Evolutionary conservation across 768 basidiomycete species (phyloP).

Genomic region (Suillus variegatus): DNA sequence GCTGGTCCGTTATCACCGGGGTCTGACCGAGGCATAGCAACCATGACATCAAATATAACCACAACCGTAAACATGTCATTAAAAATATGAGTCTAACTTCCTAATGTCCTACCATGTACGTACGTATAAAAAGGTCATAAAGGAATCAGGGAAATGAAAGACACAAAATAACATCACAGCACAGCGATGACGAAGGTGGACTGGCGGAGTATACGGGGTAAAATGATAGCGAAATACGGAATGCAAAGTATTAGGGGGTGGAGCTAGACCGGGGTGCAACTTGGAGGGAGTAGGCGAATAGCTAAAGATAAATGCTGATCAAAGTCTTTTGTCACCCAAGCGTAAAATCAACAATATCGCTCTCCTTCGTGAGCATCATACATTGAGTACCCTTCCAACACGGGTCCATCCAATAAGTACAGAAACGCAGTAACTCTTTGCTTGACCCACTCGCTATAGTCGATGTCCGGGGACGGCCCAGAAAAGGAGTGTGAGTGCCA

Average conservation of each 20-base stretch:
- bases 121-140: conserved; percentile 14
- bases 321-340: conserved; percentile 4
- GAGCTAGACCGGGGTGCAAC: conserved; percentile 2
- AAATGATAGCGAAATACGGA: conserved; percentile 8
- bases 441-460: conserved; percentile 45
- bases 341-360: conserved; percentile 8
- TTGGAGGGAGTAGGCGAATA: background rate
- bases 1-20: no score
- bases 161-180: conserved; percentile 8
- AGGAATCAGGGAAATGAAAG: background rate
- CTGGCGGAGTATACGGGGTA: conserved; percentile 1
- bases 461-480: conserved; percentile 96
- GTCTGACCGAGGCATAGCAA: no score
- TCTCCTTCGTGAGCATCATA: conserved; percentile 9
- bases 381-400: conserved; percentile 5
- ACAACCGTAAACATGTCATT: conserved; percentile 9
- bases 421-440: background rate
- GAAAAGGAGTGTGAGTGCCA: conserved; percentile 87
- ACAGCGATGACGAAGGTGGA: conserved; percentile 2
- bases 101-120: conserved; percentile 9
- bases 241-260: conserved; percentile 1
- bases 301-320: conserved; percentile 7
- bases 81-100: conserved; percentile 10
- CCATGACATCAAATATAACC: no score
- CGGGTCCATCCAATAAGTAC: background rate